Base-by-base conservation (phyloP, 352 stramenopile genomes). In the Phytopythium cucurbitacearum region DNA sequence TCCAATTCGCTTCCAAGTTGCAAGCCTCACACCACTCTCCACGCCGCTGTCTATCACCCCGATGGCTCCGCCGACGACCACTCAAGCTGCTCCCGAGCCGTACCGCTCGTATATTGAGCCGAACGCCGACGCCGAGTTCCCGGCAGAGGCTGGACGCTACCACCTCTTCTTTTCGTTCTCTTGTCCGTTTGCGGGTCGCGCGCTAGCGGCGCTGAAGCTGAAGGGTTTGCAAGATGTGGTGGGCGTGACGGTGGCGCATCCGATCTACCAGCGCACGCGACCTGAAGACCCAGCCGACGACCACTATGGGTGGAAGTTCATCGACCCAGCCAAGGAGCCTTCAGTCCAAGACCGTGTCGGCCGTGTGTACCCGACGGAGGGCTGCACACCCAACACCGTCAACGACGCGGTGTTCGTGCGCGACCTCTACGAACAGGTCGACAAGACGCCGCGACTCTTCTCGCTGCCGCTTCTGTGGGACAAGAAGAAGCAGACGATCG, bases 161-260 rank as follows among this genome's bases (percentile, higher is more conserved):
- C 93, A 98, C 69, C 67, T 99, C 21, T 98, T 97, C 71, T 73
- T 98, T 3, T 79, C 86, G 8, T 84, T 90, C 51, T 89, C 91
- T 35, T 99, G 95, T 67, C 95, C 96, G 21, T 86, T 76, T 32
- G 73, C 72, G 1, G 73, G 68, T 39, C 69, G 72, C 13, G 77
- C 72, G 9, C 57, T 97, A 1, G 69, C 89, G 2, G 77, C 93
- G 7, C 73, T 83, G 49, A 71, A 87, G 8, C 64, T 98, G 32
- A 97, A 98, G 61, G 91, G 91, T 0, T 72, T 99, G 6, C 62
- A 98, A 51, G 77, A 98, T 62, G 62, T 85, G 36, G 87, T 99
- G 60, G 73, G 65, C 0, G 48, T 97, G 7, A 93, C 88, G 6
- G 74, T 97, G 48, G 87, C 94, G 2, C 74, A 94, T 51, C 59